phyloP scores from a whole-genome alignment of 2,329 filamentous ascomycete genomes.

The Apiospora koreana region DNA sequence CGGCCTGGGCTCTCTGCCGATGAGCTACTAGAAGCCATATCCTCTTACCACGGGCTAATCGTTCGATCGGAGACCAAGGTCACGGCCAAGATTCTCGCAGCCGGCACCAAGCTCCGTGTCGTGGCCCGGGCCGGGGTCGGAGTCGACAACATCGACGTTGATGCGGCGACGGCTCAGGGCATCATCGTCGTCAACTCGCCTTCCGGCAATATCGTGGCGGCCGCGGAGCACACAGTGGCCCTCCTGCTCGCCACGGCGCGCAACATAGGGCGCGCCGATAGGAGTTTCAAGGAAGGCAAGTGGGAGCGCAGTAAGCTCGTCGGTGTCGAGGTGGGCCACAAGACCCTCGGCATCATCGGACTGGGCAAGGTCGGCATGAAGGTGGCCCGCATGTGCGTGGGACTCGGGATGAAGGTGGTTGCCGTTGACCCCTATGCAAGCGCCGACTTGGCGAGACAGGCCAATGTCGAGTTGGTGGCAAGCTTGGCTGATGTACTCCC shows the following conservation, averaged over 20 bases:
- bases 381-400: slow-evolving; percentile 76
- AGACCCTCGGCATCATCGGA: slow-evolving; percentile 75
- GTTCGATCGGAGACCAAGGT: slow-evolving; percentile 83
- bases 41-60: slow-evolving; percentile 73
- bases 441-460: slow-evolving; percentile 66
- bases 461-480: slow-evolving; percentile 64
- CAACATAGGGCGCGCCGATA: slow-evolving; percentile 70
- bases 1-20: slow-evolving; percentile 61
- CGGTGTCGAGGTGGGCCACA: slow-evolving; percentile 76
- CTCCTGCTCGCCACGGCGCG: slow-evolving; percentile 74
- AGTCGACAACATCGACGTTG: slow-evolving; percentile 80
- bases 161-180: slow-evolving; percentile 69
- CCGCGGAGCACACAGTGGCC: slow-evolving; percentile 76
- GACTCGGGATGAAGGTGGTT: slow-evolving; percentile 73
- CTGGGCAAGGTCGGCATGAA: slow-evolving; percentile 83
- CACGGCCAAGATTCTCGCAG: slow-evolving; percentile 65
- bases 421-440: slow-evolving; percentile 80
- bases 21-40: slow-evolving; percentile 67
- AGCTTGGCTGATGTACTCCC: slow-evolving; percentile 63
- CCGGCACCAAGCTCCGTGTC: slow-evolving; percentile 70
- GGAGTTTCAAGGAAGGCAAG: slow-evolving; percentile 68
- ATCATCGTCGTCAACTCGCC: slow-evolving; percentile 82
- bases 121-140: slow-evolving; percentile 81
- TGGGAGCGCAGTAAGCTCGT: slow-evolving; percentile 78
- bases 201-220: slow-evolving; percentile 77